A percentile compares a stretch with the other conserved stretches of the same genome.
Conservation (phyloP, 1,139 yeast species). For the Lodderomyces parapsilosis region DNA sequence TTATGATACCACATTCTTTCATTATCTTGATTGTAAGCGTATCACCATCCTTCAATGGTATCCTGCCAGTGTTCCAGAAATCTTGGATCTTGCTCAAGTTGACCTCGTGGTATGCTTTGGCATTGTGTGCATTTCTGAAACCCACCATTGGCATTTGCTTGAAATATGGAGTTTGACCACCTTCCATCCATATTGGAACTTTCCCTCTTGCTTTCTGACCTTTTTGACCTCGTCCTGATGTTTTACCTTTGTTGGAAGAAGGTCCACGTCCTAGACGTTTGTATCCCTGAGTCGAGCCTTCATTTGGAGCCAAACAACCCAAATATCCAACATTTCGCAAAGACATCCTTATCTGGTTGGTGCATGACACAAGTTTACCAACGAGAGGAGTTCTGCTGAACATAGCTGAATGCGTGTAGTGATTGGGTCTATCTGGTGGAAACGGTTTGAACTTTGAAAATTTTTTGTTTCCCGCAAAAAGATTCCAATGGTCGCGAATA, state of each 20-base stretch:
- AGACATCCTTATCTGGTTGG: neutral
- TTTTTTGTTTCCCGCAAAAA: neutral
- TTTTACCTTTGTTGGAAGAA: conserved; percentile 88
- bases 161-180: conserved; percentile 96
- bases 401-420: neutral
- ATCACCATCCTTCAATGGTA: conserved; percentile 63
- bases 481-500: neutral
- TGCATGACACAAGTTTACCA: neutral
- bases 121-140: conserved; percentile 59
- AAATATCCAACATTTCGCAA: conserved; percentile 16
- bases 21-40: conserved; percentile 60
- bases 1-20: conserved; percentile 70
- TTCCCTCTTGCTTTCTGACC: conserved; percentile 97
- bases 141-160: conserved; percentile 91
- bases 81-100: conserved; percentile 60
- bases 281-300: conserved; percentile 40
- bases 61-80: conserved; percentile 66
- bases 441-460: neutral
- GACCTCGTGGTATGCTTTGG: conserved; percentile 47
- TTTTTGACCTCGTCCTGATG: conserved; percentile 94
- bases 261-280: conserved; percentile 97
- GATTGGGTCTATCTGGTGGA: too few relatives aligned
- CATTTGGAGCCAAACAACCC: conserved; percentile 40
- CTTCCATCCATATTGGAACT: conserved; percentile 93
- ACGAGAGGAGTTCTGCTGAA: neutral